Evolutionary conservation across 116 monocot genomes (phyloP).

Genomic region (Phalaenopsis hybrid): DNA sequence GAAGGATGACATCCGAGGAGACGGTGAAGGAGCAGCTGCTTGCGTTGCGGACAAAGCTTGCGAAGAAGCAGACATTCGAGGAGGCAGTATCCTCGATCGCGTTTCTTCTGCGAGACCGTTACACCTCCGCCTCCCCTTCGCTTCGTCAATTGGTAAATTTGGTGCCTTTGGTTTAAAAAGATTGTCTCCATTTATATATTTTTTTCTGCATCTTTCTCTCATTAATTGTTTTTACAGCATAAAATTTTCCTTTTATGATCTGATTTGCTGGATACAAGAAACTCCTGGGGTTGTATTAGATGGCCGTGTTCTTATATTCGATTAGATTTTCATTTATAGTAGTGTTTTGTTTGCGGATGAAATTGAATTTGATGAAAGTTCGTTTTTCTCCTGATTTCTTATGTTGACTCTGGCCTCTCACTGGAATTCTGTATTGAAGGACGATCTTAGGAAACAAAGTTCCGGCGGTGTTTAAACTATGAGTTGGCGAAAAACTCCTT

Average conservation of each 20-base stretch:
- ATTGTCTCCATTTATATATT: background rate
- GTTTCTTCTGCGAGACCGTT: conserved; percentile 35
- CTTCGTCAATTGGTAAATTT: conserved; percentile 54
- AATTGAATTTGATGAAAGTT: no score
- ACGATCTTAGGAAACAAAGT: no score
- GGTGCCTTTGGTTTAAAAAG: background rate
- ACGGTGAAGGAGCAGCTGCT: conserved; percentile 43
- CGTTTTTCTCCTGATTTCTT: no score
- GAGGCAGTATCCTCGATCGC: conserved; percentile 56
- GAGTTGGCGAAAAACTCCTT: no score
- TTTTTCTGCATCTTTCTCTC: background rate
- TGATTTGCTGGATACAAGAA: background rate
- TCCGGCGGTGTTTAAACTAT: no score
- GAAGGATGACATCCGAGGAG: conserved; percentile 26
- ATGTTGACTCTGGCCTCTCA: no score
- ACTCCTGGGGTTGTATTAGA: background rate
- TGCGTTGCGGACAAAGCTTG: conserved; percentile 60
- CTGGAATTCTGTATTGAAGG: no score
- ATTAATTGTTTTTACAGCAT: background rate
- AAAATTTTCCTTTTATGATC: background rate
- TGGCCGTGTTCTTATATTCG: no score
- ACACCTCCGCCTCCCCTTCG: conserved; percentile 41
- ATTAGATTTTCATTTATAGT: no score
- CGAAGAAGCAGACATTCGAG: conserved; percentile 85
- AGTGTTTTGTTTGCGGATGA: no score